Base-by-base conservation (phyloP, 257 asterid genomes). In the Nyctanthes arbortristis region DNA sequence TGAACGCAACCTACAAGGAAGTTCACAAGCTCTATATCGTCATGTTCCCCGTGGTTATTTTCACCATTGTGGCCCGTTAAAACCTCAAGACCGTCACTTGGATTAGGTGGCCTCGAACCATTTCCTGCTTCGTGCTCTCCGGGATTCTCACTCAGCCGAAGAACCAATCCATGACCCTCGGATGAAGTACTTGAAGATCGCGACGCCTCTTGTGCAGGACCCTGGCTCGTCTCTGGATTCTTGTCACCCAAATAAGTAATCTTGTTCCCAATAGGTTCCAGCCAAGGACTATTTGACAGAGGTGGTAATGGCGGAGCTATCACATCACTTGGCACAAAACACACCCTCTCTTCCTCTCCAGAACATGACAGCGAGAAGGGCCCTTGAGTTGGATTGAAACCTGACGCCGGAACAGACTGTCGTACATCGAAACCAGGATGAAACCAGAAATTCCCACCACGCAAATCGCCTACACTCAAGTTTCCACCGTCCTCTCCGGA, bases 171-270 rank as follows among this genome's bases (percentile, higher is more conserved):
- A 24, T 58, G 93, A 43, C 89, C 84, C 59, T 77, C 92, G 0
- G 93, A 87, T 25, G 95, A 88, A 27, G 90, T 59, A 63, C 90
- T 84, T 29, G 96, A 88, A n/a, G 96, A 86, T 3, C 85, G 92
- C 0, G 94, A 87, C 9, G 85, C 80, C 47, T 86, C 94, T 69
- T 79, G 74, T 47, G 52, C 82, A 2, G 56, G 84, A 63, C 81
- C 83, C 68, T 62, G 81, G 28, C 83, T 71, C 1, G 84, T 66
- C 43, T 77, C 88, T 28, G 66, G 81, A 13, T 82, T 77, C 78
- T 80, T 82, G 14, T 83, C 87, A 13, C 89, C 89, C 0, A 84
- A 64, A 22, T 78, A 84, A 2, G 96, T 78, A 29, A 83, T 72
- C 72, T 85, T 83, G 18, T 84, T 80, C 27, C 82, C 87, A 35